A percentile compares a stretch with the other conserved stretches of the same genome.
These are phyloP conservation scores for Clitopilus passeckerianus DNA, from an alignment of 768 basidiomycete species.

Conservation along the genomic window DNA sequence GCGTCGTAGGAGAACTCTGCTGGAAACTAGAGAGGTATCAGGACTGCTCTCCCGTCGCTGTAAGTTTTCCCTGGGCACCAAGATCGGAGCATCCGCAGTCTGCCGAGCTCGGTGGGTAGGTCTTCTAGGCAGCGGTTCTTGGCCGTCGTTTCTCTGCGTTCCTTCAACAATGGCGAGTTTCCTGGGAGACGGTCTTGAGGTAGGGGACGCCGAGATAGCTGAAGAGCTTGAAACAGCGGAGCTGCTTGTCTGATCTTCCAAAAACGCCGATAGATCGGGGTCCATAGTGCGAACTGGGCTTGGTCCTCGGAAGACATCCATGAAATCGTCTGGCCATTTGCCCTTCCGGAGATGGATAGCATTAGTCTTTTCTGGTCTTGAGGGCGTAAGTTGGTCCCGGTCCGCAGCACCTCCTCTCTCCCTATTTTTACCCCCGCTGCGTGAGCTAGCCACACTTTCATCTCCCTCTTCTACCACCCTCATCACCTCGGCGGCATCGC, in stretches of 20 bases:
- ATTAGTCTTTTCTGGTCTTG: conserved; percentile 23
- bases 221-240: conserved; percentile 6
- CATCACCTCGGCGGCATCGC: conserved; percentile 54
- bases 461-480: conserved; percentile 73
- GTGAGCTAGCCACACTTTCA: conserved; percentile 44
- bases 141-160: conserved; percentile 36
- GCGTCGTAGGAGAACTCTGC: conserved; percentile 50
- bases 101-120: conserved; percentile 63
- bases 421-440: conserved; percentile 19
- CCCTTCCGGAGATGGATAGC: conserved; percentile 66
- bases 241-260: conserved; percentile 16
- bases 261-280: conserved; percentile 21
- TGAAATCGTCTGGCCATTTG: conserved; percentile 81
- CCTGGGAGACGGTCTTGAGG: conserved; percentile 41
- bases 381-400: conserved; percentile 11
- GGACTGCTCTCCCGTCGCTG: conserved; percentile 54
- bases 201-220: conserved; percentile 13
- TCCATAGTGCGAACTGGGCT: conserved; percentile 22
- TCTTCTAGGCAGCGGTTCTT: conserved; percentile 43
- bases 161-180: conserved; percentile 54
- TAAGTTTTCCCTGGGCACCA: conserved; percentile 45
- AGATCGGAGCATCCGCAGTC: conserved; percentile 49
- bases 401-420: conserved; percentile 14
- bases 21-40: conserved; percentile 36
- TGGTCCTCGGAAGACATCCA: conserved; percentile 48